Conservation (phyloP, 1,284 basidiomycete species). For the Ganoderma lingzhi region DNA sequence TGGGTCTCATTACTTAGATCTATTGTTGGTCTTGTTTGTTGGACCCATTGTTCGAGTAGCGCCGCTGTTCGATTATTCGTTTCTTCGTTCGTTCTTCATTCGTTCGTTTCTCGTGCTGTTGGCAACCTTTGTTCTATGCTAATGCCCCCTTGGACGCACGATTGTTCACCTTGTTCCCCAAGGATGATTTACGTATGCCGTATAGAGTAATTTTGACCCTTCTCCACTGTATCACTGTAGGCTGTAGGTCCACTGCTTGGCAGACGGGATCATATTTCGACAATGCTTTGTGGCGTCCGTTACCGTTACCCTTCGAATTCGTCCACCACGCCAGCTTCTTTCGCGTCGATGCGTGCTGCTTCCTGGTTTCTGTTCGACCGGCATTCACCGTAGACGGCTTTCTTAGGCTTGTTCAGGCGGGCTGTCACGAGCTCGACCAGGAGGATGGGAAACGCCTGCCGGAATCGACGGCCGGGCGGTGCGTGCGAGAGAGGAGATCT, state of each 20-base stretch:
- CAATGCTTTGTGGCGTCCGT: constrained; percentile 6
- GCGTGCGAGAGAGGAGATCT: background rate
- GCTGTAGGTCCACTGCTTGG: constrained; percentile 1
- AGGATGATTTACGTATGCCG: constrained; percentile 17
- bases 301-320: background rate
- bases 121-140: constrained; percentile 22
- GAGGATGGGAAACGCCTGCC: background rate
- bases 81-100: background rate
- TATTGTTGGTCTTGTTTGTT: constrained; percentile 22
- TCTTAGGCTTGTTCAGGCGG: background rate
- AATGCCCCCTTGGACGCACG: constrained; percentile 16
- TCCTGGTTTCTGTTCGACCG: constrained; percentile 10
- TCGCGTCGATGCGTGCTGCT: constrained; percentile 5
- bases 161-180: constrained; percentile 4
- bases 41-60: constrained; percentile 7
- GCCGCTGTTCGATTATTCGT: constrained; percentile 10
- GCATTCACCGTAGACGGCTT: constrained; percentile 13
- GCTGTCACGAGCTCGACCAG: background rate
- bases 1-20: constrained; percentile 6
- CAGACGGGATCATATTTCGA: constrained; percentile 1
- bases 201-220: constrained; percentile 23
- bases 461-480: background rate
- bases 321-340: background rate
- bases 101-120: constrained; percentile 14
- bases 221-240: background rate